These are phyloP conservation scores for Claviceps capensis DNA, from an alignment of 2,329 filamentous ascomycete genomes.

Conservation along the genomic window DNA sequence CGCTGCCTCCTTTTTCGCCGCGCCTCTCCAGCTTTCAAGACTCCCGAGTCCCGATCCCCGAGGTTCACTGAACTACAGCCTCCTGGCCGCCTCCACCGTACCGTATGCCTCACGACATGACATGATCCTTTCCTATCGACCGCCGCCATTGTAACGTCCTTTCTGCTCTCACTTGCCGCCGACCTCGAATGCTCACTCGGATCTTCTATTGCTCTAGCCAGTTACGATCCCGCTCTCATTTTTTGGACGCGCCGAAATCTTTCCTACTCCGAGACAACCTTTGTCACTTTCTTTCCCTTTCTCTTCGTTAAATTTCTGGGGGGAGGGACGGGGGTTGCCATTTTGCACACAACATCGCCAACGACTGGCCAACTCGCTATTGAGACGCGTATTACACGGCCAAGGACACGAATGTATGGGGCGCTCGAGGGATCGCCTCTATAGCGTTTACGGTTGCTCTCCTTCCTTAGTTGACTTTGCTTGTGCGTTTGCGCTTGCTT, in stretches of 20 bases:
- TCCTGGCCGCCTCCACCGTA: neutral
- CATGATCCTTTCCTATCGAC: neutral
- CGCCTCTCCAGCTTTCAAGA: neutral
- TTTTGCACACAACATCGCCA: neutral
- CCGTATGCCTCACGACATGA: neutral
- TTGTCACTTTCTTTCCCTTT: neutral
- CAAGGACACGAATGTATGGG: constrained; percentile 1
- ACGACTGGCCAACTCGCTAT: neutral
- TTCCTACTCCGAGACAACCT: neutral
- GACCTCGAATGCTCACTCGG: neutral
- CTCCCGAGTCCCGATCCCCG: neutral
- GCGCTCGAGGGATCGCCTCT: constrained; percentile 1
- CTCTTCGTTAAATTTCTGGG: neutral
- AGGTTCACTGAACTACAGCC: neutral
- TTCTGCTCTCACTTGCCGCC: neutral
- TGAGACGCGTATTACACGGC: neutral
- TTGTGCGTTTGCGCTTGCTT: neutral
- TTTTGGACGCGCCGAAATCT: neutral
- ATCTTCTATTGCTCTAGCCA: neutral
- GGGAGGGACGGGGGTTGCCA: neutral
- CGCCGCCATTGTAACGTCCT: neutral
- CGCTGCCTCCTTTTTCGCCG: constrained; percentile 1
- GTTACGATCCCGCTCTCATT: neutral
- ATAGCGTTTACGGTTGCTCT: neutral
- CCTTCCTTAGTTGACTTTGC: neutral